A percentile compares a stretch with the other conserved stretches of the same genome.
These are phyloP conservation scores for Rosa multiflora DNA, from an alignment of 306 rosid genomes.

Conservation along the genomic window DNA sequence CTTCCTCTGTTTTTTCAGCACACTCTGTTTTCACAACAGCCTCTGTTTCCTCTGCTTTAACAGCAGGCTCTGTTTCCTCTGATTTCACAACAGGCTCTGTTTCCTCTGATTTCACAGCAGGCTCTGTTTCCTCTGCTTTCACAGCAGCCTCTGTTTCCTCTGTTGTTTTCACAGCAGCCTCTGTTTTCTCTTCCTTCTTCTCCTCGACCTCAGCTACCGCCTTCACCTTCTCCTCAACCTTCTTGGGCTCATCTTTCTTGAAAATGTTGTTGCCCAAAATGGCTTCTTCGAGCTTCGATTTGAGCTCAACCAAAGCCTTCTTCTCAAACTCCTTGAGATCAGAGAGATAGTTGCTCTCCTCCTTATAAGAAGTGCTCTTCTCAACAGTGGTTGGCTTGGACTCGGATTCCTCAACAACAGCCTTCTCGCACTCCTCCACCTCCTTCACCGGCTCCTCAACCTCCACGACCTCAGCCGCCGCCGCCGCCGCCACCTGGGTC, in stretches of 20 bases:
- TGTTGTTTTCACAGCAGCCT: neutral
- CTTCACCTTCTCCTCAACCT: neutral
- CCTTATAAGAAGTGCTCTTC: constrained; percentile 46
- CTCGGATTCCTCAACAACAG: neutral
- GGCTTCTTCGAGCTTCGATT: constrained; percentile 35
- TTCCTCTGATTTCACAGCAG: no score
- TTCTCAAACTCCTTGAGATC: constrained; percentile 43
- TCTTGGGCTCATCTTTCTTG: constrained; percentile 23
- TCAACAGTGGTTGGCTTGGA: constrained; percentile 24
- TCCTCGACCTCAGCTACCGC: neutral
- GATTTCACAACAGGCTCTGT: no score
- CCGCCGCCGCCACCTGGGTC: constrained; percentile 13
- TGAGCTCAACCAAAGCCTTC: constrained; percentile 37
- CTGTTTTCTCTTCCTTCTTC: neutral
- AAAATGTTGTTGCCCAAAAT: constrained; percentile 34
- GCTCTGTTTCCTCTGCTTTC: no score
- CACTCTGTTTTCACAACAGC: neutral
- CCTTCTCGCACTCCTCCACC: constrained; percentile 11
- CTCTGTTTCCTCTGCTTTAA: neutral
- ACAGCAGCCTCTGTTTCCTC: neutral
- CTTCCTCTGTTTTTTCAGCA: neutral
- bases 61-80: no score
- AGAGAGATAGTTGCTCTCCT: constrained; percentile 44
- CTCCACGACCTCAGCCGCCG: constrained; percentile 28
- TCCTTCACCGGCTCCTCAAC: constrained; percentile 21